A percentile compares a stretch with the other conserved stretches of the same genome.
Conservation (phyloP, 192 early-diverging fungal genomes). For the Spizellomyces sp. region DNA sequence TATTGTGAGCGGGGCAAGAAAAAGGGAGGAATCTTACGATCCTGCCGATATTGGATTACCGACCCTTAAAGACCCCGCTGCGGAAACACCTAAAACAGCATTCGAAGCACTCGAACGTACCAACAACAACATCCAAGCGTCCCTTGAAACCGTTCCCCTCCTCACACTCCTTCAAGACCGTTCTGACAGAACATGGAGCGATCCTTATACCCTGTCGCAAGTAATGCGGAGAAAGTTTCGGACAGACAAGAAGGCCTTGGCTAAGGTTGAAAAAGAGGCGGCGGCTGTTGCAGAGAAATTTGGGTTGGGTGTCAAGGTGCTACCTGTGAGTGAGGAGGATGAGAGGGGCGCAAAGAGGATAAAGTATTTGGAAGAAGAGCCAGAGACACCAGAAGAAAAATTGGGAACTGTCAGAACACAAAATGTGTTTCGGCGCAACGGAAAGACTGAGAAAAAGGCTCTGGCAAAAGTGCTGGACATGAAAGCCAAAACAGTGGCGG, state of each 20-base stretch:
- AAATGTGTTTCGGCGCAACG: not conserved
- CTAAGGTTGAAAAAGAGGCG: slow-evolving; percentile 49
- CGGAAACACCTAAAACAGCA: slow-evolving; percentile 44
- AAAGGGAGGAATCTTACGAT: slow-evolving; percentile 76
- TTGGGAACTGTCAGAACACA: not conserved
- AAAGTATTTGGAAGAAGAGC: not conserved
- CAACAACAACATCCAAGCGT: slow-evolving; percentile 52
- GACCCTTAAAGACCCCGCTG: slow-evolving; percentile 61
- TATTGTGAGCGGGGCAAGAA: slow-evolving; percentile 70
- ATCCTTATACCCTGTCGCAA: slow-evolving; percentile 77
- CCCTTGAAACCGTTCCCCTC: slow-evolving; percentile 44
- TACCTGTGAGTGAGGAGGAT: slow-evolving; percentile 58
- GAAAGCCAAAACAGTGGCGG: too few species aligned
- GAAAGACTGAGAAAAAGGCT: not conserved
- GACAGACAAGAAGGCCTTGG: slow-evolving; percentile 59
- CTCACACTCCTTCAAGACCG: slow-evolving; percentile 63
- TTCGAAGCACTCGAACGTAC: slow-evolving; percentile 67
- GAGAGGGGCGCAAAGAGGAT: slow-evolving; percentile 47
- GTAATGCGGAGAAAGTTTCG: slow-evolving; percentile 72
- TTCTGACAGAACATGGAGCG: slow-evolving; percentile 75
- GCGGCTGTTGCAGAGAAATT: slow-evolving; percentile 59
- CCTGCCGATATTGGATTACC: slow-evolving; percentile 66
- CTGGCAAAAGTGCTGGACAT: too few species aligned
- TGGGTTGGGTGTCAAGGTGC: slow-evolving; percentile 59
- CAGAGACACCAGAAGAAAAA: not conserved